Conservation (phyloP, 805 yeast species). For the Candida ponderosae region DNA sequence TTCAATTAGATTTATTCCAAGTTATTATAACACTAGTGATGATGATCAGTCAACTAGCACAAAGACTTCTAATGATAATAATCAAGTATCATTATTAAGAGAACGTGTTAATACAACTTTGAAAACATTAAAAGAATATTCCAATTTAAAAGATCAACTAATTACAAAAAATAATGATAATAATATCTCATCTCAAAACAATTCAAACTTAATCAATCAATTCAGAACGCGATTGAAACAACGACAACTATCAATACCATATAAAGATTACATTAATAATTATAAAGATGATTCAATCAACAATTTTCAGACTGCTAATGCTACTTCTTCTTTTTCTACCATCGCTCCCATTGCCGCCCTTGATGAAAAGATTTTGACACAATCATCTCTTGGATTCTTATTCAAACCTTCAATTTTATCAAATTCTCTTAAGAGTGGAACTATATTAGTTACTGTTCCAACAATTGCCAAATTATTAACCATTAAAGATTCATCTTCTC, state of each 20-base stretch:
- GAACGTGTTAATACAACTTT: constrained; percentile 1
- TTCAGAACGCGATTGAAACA: constrained; percentile 1
- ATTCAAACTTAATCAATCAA: constrained; percentile 1
- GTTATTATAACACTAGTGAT: too few relatives aligned
- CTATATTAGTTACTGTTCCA: constrained; percentile 1
- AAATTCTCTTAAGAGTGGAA: constrained; percentile 7
- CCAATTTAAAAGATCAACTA: background rate
- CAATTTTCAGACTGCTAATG: too few relatives aligned
- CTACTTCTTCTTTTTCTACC: too few relatives aligned
- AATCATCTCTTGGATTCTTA: constrained; percentile 6
- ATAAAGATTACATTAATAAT: too few relatives aligned
- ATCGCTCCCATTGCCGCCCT: too few relatives aligned
- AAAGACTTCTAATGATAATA: constrained; percentile 22
- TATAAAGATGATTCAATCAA: too few relatives aligned
- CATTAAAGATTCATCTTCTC: background rate
- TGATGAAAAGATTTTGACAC: too few relatives aligned
- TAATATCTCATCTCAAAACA: background rate
- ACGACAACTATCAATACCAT: background rate
- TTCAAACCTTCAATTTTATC: constrained; percentile 13
- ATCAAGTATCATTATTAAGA: constrained; percentile 11
- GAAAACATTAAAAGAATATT: constrained; percentile 4
- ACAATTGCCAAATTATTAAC: too few relatives aligned
- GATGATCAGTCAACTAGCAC: background rate
- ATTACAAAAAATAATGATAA: background rate
- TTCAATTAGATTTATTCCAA: constrained; percentile 30